Conservation (phyloP, 768 basidiomycete species). For the Rhizopogon vesiculosus region DNA sequence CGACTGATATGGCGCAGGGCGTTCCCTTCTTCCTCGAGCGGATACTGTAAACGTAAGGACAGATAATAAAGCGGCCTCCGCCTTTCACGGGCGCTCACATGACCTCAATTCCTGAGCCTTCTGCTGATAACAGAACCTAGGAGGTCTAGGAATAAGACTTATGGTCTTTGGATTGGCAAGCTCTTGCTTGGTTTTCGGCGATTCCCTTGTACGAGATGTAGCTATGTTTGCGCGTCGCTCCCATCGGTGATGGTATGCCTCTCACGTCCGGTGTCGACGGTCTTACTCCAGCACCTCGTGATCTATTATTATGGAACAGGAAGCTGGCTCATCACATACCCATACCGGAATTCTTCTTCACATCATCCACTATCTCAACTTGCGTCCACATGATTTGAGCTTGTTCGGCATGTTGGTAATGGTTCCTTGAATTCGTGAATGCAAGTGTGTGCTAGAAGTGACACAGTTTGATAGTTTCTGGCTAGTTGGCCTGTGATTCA, state of each 20-base stretch:
- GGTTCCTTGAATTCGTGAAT: constrained; percentile 18
- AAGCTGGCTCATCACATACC: constrained; percentile 9
- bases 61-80: background rate
- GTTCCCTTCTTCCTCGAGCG: constrained; percentile 13
- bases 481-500: background rate
- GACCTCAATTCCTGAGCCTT: constrained; percentile 30
- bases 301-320: constrained; percentile 8
- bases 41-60: constrained; percentile 16
- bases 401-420: constrained; percentile 25
- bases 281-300: background rate
- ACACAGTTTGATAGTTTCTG: background rate
- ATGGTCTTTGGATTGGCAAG: constrained; percentile 27
- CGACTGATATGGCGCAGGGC: background rate
- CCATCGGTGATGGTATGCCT: too few relatives aligned
- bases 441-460: too few relatives aligned
- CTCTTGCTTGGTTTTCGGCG: constrained; percentile 20
- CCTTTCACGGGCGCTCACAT: constrained; percentile 16
- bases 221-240: constrained; percentile 4
- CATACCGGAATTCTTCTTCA: constrained; percentile 29
- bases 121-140: background rate
- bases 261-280: too few relatives aligned
- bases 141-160: constrained; percentile 1
- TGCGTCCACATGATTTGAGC: constrained; percentile 27
- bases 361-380: constrained; percentile 27
- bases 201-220: constrained; percentile 27